Evolutionary conservation across 164 flowering plant species (phyloP).

Genomic region (Brasenia schreberi): DNA sequence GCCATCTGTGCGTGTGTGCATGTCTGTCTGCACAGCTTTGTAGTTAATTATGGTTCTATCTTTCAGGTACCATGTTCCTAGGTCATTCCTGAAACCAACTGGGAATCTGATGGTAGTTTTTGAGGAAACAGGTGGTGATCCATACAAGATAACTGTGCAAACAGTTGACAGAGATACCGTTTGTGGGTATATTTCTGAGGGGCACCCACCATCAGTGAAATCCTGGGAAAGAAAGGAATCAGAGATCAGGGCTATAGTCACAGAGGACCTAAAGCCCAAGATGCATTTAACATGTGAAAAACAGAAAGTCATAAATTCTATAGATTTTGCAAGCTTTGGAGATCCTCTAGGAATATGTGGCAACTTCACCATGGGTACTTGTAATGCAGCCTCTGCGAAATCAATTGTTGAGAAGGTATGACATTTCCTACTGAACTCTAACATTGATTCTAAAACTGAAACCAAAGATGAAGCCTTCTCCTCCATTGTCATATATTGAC

Average conservation of each 20-base stretch:
- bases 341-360: constrained; percentile 62
- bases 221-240: constrained; percentile 35
- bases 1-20: not conserved
- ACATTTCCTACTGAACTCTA: not conserved
- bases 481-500: too few species aligned
- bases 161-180: constrained; percentile 51
- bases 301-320: constrained; percentile 24
- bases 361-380: constrained; percentile 25
- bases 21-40: not conserved
- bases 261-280: constrained; percentile 16
- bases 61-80: constrained; percentile 72
- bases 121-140: constrained; percentile 59
- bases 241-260: constrained; percentile 14
- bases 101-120: constrained; percentile 62
- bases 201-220: constrained; percentile 36
- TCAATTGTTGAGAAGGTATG: constrained; percentile 45
- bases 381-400: constrained; percentile 27
- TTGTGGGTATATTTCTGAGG: constrained; percentile 45
- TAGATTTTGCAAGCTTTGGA: constrained; percentile 77
- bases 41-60: not conserved
- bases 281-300: constrained; percentile 45
- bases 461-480: too few species aligned
- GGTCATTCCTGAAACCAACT: constrained; percentile 54
- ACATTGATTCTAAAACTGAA: not conserved
- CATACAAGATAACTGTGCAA: constrained; percentile 23